Evolutionary conservation across 805 yeast species (phyloP).

Genomic region (Saccharomyces paradoxus): DNA sequence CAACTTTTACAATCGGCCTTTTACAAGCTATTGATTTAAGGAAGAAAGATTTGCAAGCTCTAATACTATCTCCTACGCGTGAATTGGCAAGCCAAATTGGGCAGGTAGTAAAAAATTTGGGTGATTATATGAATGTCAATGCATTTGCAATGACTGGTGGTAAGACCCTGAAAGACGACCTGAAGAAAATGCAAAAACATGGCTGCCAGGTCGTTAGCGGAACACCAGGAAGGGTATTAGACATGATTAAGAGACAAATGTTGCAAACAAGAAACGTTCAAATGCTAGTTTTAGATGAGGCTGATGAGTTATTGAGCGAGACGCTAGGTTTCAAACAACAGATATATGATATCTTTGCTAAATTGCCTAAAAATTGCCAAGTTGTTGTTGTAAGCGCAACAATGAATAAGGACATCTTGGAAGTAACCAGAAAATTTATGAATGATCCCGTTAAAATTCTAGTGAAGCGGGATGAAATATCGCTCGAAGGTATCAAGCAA

Average conservation of each 20-base stretch:
- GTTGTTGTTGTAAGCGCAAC: slow-evolving; percentile 94
- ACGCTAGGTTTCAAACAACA: slow-evolving; percentile 89
- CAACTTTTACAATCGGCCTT: slow-evolving; percentile 94
- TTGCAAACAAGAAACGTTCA: slow-evolving; percentile 68
- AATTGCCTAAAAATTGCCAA: slow-evolving; percentile 82
- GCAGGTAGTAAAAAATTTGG: slow-evolving; percentile 76
- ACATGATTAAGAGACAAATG: slow-evolving; percentile 79
- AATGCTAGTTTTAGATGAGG: slow-evolving; percentile 90
- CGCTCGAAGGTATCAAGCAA: slow-evolving; percentile 93
- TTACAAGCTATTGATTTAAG: slow-evolving; percentile 75
- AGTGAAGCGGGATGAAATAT: slow-evolving; percentile 91
- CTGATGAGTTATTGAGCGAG: slow-evolving; percentile 86
- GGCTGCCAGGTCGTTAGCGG: slow-evolving; percentile 94
- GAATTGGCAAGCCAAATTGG: slow-evolving; percentile 92
- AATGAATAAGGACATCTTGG: slow-evolving; percentile 84
- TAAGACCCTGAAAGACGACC: slow-evolving; percentile 72
- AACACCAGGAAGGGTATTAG: slow-evolving; percentile 92
- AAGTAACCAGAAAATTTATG: slow-evolving; percentile 88
- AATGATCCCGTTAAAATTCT: slow-evolving; percentile 87
- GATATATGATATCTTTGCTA: slow-evolving; percentile 85
- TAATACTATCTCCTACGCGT: slow-evolving; percentile 90
- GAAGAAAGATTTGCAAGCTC: slow-evolving; percentile 73
- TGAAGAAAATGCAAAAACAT: slow-evolving; percentile 54
- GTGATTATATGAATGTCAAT: slow-evolving; percentile 77
- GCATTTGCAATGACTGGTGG: slow-evolving; percentile 95